Conservation (phyloP, 306 rosid species). For the Cercis canadensis region DNA sequence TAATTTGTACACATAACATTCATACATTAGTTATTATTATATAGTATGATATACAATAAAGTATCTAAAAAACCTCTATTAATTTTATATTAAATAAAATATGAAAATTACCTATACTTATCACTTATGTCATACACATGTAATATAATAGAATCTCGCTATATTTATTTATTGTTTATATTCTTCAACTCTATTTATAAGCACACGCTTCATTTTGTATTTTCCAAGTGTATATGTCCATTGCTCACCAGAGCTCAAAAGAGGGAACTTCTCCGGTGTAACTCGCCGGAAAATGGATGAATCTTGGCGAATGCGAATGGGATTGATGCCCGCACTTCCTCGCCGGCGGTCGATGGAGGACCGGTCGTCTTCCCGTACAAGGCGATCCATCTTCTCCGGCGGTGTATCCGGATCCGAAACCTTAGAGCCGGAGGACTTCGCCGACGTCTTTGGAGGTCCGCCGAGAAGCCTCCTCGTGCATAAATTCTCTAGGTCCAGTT, state of each 20-base stretch:
- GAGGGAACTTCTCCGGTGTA: slow-evolving; percentile 14
- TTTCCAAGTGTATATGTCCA: slow-evolving; percentile 31
- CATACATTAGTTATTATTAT: too few relatives aligned
- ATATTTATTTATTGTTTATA: neutral
- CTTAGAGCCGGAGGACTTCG: slow-evolving; percentile 58
- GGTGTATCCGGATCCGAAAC: slow-evolving; percentile 24
- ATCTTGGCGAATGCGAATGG: slow-evolving; percentile 63
- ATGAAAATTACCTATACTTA: too few relatives aligned
- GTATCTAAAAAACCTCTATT: too few relatives aligned
- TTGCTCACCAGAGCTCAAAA: neutral
- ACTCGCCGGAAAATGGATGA: slow-evolving; percentile 59
- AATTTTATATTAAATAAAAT: too few relatives aligned
- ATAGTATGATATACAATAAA: too few relatives aligned
- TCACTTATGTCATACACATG: too few relatives aligned
- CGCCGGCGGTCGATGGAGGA: slow-evolving; percentile 59
- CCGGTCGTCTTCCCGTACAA: slow-evolving; percentile 24
- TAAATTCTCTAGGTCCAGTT: slow-evolving; percentile 46
- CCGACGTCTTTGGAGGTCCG: slow-evolving; percentile 92
- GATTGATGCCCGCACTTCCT: slow-evolving; percentile 50
- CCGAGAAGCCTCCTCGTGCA: slow-evolving; percentile 66
- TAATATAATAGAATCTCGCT: too few relatives aligned
- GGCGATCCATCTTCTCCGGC: slow-evolving; percentile 40
- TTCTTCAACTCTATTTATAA: slow-evolving; percentile 33
- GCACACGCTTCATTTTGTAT: slow-evolving; percentile 16
- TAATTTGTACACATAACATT: too few relatives aligned